A percentile compares a stretch with the other conserved stretches of the same genome.
phyloP scores from a whole-genome alignment of 768 basidiomycete species.

The Ramaria rubella region DNA sequence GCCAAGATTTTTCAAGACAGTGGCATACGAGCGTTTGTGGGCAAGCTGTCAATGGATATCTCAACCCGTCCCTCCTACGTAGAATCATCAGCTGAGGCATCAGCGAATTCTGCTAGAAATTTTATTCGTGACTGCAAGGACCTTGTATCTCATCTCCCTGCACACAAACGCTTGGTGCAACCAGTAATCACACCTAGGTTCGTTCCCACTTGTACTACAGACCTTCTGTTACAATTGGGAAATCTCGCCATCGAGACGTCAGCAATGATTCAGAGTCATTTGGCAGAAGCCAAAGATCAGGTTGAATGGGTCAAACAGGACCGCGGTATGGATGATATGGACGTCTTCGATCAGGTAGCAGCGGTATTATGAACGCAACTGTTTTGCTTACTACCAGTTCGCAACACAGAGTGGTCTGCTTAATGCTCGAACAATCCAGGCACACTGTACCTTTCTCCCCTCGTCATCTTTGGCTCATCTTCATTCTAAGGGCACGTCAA shows the following conservation, averaged over 20 bases:
- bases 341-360: slow-evolving; percentile 63
- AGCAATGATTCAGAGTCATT: slow-evolving; percentile 71
- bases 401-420: slow-evolving; percentile 50
- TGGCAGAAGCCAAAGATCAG: slow-evolving; percentile 74
- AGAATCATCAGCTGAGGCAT: slow-evolving; percentile 40
- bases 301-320: slow-evolving; percentile 62
- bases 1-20: slow-evolving; percentile 64
- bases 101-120: slow-evolving; percentile 44
- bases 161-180: slow-evolving; percentile 50
- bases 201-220: slow-evolving; percentile 79
- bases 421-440: slow-evolving; percentile 64
- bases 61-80: slow-evolving; percentile 65
- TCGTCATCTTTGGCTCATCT: slow-evolving; percentile 45
- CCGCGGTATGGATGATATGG: slow-evolving; percentile 60
- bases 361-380: not conserved
- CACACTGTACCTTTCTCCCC: slow-evolving; percentile 83
- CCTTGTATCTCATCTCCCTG: slow-evolving; percentile 34
- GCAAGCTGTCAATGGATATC: slow-evolving; percentile 87
- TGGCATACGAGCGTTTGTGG: slow-evolving; percentile 77
- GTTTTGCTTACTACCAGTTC: not conserved
- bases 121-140: slow-evolving; percentile 51
- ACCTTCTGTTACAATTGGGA: slow-evolving; percentile 57
- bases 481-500: slow-evolving; percentile 42
- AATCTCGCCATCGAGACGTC: slow-evolving; percentile 39
- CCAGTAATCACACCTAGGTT: slow-evolving; percentile 88